phyloP scores from a whole-genome alignment of 2,329 filamentous ascomycete genomes.

The Aureobasidium pullulans region DNA sequence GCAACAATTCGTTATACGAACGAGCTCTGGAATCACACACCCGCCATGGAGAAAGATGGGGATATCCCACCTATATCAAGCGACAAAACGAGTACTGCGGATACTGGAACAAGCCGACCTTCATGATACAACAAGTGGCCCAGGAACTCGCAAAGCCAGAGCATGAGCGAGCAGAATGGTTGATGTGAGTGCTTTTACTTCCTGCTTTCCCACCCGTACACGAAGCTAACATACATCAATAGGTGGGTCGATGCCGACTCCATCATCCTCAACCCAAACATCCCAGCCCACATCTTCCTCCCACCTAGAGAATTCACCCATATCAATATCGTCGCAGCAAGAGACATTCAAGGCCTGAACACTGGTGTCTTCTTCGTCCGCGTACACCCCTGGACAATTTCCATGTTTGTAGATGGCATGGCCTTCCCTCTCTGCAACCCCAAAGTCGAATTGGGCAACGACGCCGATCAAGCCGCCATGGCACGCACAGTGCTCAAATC shows the following conservation, averaged over 20 bases:
- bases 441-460: slow-evolving; percentile 14
- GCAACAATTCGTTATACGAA: slow-evolving; percentile 24
- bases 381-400: slow-evolving; percentile 19
- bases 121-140: slow-evolving; percentile 22
- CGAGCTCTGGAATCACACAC: slow-evolving; percentile 28
- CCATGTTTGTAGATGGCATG: slow-evolving; percentile 18
- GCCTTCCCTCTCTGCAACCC: slow-evolving; percentile 17
- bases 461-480: slow-evolving; percentile 17
- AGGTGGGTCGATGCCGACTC: slow-evolving; percentile 18
- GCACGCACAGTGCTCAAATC: slow-evolving; percentile 1
- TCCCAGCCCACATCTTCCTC: slow-evolving; percentile 23
- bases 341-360: slow-evolving; percentile 18
- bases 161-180: slow-evolving; percentile 23
- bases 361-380: slow-evolving; percentile 22
- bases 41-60: slow-evolving; percentile 26
- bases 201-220: too few species aligned
- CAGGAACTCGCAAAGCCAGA: slow-evolving; percentile 24
- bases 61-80: slow-evolving; percentile 26
- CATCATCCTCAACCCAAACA: slow-evolving; percentile 20
- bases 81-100: slow-evolving; percentile 20
- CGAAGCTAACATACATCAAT: slow-evolving; percentile 8
- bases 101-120: slow-evolving; percentile 30
- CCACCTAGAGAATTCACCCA: slow-evolving; percentile 20
- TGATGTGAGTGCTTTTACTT: slow-evolving; percentile 19
- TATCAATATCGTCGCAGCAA: slow-evolving; percentile 20